A percentile compares a stretch with the other conserved stretches of the same genome.
phyloP scores from a whole-genome alignment of 2,329 filamentous ascomycete genomes.

The Cordyceps fumosorosea region DNA sequence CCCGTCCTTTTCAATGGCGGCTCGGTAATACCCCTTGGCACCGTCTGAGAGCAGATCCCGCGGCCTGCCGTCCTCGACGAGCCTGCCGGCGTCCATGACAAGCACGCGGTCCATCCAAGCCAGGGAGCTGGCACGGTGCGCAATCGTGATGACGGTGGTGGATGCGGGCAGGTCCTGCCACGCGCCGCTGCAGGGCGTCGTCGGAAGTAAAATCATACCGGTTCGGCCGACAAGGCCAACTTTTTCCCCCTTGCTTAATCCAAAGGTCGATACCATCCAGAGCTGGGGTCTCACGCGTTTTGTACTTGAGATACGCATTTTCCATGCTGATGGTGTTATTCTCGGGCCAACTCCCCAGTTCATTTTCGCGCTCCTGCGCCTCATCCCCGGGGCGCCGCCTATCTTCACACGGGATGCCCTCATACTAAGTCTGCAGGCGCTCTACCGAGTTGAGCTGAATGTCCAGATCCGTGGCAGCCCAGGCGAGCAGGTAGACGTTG shows the following conservation, averaged over 20 bases:
- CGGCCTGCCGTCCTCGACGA: conserved; percentile 7
- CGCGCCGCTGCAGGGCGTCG: conserved; percentile 9
- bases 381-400: background rate
- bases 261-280: background rate
- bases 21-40: background rate
- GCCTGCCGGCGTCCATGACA: conserved; percentile 5
- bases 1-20: background rate
- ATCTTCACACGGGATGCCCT: conserved; percentile 1
- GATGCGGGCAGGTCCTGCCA: conserved; percentile 3
- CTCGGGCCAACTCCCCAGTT: background rate
- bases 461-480: conserved; percentile 1
- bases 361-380: background rate
- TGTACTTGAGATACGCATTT: conserved; percentile 1
- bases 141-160: conserved; percentile 3
- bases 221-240: conserved; percentile 8
- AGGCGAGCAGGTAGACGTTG: conserved; percentile 2
- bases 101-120: conserved; percentile 12
- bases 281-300: background rate
- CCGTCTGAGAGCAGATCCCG: background rate
- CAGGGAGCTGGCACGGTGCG: conserved; percentile 9
- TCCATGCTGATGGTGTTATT: background rate
- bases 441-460: conserved; percentile 10
- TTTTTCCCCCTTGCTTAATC: background rate
- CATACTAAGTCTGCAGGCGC: conserved; percentile 5
- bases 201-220: conserved; percentile 1